Evolutionary conservation across 1,284 basidiomycete genomes (phyloP).

Genomic region (Leucoagaricus sp.): DNA sequence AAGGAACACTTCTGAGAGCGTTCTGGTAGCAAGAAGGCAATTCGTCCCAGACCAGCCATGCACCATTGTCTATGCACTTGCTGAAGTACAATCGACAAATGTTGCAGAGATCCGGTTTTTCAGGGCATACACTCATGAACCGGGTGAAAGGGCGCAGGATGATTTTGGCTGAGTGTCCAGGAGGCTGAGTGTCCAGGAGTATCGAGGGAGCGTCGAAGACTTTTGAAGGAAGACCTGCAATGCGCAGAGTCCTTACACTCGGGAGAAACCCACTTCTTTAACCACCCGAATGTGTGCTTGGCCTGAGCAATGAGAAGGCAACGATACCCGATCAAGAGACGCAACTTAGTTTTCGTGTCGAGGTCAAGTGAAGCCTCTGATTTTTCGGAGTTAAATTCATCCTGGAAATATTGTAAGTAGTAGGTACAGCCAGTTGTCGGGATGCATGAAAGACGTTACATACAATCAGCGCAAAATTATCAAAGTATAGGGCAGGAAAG

Average conservation of each 20-base stretch:
- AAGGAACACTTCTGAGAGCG: too few species aligned
- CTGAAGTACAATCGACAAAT: not conserved
- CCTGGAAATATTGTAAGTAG: not conserved
- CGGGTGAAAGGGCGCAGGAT: not conserved
- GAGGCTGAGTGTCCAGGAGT: not conserved
- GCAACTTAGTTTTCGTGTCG: not conserved
- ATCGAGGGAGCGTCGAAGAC: not conserved
- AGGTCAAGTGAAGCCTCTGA: not conserved
- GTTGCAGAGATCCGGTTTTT: not conserved
- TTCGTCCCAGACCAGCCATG: not conserved
- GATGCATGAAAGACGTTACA: not conserved
- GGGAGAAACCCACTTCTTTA: not conserved
- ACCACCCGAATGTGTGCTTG: not conserved
- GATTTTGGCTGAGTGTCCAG: not conserved
- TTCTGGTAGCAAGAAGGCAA: not conserved
- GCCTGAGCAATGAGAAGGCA: not conserved
- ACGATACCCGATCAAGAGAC: not conserved
- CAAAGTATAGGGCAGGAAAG: not conserved
- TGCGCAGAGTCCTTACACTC: not conserved
- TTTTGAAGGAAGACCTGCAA: not conserved
- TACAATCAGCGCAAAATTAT: not conserved
- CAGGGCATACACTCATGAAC: not conserved
- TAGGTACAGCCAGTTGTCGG: not conserved
- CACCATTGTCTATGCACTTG: not conserved
- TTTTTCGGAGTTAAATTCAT: not conserved